Evolutionary conservation across 768 basidiomycete genomes (phyloP), one percentile per base, ranked within the genome.

Genomic region (Auriscalpium orientale): DNA sequence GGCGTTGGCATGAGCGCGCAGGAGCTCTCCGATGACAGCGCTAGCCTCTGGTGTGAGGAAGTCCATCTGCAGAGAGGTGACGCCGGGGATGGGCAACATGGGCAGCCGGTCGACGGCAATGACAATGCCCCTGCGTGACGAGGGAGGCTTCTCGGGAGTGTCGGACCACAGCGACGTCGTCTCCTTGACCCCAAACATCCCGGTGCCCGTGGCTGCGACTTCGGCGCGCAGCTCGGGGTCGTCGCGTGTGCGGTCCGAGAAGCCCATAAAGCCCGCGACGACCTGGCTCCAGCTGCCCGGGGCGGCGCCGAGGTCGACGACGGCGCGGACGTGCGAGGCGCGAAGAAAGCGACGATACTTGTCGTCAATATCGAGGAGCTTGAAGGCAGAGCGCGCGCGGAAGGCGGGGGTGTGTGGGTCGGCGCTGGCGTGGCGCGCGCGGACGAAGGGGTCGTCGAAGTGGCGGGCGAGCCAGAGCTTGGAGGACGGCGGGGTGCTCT

Each of bases 241-340:
- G 37, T 68, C 63, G 5, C 58, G 60, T 34, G 46, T 62, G 76
- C 79, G 82, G 3, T 84, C 83, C n/a, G 89, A 66, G 55, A 80
- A 78, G 35, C 74, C 75, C n/a, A 90, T 66, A 55, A 80, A 78
- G 35, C 74, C 75, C 0, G 82, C 79, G 13, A 82, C 84, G 11
- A 93, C 93, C 66, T 97, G 94, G 50, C 87, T 88, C 95, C 95
- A 98, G 0, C 92, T 92, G 0, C 94, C 94, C 0, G 95, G 95
- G 0, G 93, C 91, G 0, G 90, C 90, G 15, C 95, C 95, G 20
- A 97, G 79, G 69, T 97, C 95, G 1, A 95, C 82, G 0, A 95
- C 82, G 16, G 79, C 75, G 1, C 68, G 74, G 5, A 87, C 80
- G 53, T 86, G 76, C 22, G 70, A 67, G 46, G 76, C 70, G 16